Evolutionary conservation across 2,329 filamentous ascomycete species (phyloP).

Genomic region (Didymella keratinophila): DNA sequence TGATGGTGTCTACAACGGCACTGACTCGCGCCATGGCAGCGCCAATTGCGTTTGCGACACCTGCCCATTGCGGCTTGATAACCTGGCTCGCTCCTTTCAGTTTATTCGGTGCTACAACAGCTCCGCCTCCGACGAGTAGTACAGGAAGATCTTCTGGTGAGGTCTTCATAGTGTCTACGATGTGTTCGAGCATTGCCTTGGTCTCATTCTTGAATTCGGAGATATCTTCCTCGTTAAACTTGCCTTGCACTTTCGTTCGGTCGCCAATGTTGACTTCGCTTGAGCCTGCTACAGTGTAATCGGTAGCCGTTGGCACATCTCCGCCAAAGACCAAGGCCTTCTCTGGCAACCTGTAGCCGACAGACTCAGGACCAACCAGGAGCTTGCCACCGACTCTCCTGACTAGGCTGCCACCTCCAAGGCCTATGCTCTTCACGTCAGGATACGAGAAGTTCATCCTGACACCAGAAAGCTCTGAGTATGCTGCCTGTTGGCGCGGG

Average conservation of each 20-base stretch:
- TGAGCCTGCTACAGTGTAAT: slow-evolving; percentile 56
- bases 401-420: slow-evolving; percentile 67
- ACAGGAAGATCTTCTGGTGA: slow-evolving; percentile 67
- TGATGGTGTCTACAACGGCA: slow-evolving; percentile 52
- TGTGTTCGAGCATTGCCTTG: slow-evolving; percentile 62
- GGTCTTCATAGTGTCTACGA: slow-evolving; percentile 70
- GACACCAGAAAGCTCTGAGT: slow-evolving; percentile 68
- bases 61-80: slow-evolving; percentile 64
- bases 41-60: slow-evolving; percentile 71
- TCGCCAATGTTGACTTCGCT: slow-evolving; percentile 55
- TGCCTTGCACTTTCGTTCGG: slow-evolving; percentile 46
- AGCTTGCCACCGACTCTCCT: slow-evolving; percentile 50
- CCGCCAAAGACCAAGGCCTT: slow-evolving; percentile 67
- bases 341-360: slow-evolving; percentile 64
- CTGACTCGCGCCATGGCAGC: slow-evolving; percentile 69
- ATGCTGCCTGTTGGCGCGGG: slow-evolving; percentile 68
- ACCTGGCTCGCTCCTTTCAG: slow-evolving; percentile 65
- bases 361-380: slow-evolving; percentile 68
- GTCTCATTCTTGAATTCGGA: slow-evolving; percentile 53
- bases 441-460: slow-evolving; percentile 65
- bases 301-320: slow-evolving; percentile 65
- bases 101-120: slow-evolving; percentile 64
- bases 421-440: slow-evolving; percentile 66
- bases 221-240: slow-evolving; percentile 48
- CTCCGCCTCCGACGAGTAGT: slow-evolving; percentile 69